phyloP scores from a whole-genome alignment of 208 protist species.

The Acanthamoeba healyi region DNA sequence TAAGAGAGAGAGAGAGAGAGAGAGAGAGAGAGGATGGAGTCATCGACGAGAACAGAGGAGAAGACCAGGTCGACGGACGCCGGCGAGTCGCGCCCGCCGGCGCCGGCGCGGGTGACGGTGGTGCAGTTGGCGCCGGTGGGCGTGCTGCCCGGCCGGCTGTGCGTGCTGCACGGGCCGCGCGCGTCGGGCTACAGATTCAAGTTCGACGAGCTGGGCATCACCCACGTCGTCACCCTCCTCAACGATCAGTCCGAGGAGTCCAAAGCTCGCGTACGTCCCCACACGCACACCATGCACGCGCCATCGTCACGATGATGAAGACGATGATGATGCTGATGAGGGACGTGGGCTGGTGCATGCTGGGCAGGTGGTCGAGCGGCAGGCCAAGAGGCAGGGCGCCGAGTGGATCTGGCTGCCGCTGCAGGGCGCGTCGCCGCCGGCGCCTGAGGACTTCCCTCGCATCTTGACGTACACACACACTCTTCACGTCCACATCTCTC shows the following conservation, averaged over 20 bases:
- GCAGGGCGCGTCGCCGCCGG: background rate
- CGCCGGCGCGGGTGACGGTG: background rate
- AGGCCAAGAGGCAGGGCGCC: background rate
- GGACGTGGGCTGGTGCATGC: background rate
- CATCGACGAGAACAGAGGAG: too few species aligned
- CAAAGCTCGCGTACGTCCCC: background rate
- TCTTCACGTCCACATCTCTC: background rate
- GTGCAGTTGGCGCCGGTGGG: background rate
- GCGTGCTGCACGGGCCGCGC: conserved; percentile 22
- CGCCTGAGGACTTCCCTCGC: background rate
- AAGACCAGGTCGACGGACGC: too few species aligned
- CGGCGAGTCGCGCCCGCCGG: too few species aligned
- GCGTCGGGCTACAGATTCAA: background rate
- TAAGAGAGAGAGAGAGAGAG: too few species aligned
- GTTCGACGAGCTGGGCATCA: background rate
- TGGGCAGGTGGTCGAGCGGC: background rate
- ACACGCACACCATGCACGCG: background rate
- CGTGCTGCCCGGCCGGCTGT: background rate
- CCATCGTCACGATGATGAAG: background rate
- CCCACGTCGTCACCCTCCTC: conserved; percentile 47
- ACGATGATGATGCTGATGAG: background rate
- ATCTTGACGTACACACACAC: background rate
- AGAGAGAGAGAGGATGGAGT: too few species aligned
- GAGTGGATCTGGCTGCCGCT: conserved; percentile 27
- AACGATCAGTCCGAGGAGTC: conserved; percentile 30